Conservation (phyloP, 305 asterid genomes). For the Fraxinus albicans region DNA sequence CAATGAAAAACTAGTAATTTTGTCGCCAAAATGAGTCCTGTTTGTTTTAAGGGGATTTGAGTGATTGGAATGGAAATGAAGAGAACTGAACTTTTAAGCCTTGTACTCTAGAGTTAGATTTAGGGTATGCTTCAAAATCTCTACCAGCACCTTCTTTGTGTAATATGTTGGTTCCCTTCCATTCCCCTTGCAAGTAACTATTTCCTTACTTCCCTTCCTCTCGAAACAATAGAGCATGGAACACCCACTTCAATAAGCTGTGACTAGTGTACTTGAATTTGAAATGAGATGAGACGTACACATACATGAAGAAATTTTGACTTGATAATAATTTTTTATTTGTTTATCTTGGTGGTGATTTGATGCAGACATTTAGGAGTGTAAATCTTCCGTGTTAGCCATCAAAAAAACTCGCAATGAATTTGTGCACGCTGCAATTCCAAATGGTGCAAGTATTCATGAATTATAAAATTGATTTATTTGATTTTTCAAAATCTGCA, state of each 20-base stretch:
- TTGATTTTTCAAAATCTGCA: not conserved
- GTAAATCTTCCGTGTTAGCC: not conserved
- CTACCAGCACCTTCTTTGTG: not conserved
- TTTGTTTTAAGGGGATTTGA: not conserved
- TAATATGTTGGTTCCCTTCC: not conserved
- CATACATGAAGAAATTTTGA: not conserved
- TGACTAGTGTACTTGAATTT: not conserved
- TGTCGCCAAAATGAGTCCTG: not conserved
- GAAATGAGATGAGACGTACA: not conserved
- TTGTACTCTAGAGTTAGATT: not conserved
- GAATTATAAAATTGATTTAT: not conserved
- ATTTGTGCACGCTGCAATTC: not conserved
- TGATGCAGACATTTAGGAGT: not conserved
- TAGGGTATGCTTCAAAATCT: not conserved
- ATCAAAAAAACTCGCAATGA: not conserved
- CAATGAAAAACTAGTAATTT: not conserved
- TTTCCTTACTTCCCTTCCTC: not conserved
- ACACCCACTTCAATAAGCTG: not conserved
- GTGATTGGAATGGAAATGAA: not conserved
- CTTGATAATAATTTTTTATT: not conserved
- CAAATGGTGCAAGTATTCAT: not conserved
- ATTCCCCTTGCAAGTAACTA: not conserved
- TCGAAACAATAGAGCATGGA: not conserved
- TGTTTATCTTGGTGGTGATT: constrained; percentile 1
- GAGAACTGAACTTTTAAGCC: not conserved